phyloP scores from a whole-genome alignment of 176 grass and related monocot species.

The Raddia guianensis region DNA sequence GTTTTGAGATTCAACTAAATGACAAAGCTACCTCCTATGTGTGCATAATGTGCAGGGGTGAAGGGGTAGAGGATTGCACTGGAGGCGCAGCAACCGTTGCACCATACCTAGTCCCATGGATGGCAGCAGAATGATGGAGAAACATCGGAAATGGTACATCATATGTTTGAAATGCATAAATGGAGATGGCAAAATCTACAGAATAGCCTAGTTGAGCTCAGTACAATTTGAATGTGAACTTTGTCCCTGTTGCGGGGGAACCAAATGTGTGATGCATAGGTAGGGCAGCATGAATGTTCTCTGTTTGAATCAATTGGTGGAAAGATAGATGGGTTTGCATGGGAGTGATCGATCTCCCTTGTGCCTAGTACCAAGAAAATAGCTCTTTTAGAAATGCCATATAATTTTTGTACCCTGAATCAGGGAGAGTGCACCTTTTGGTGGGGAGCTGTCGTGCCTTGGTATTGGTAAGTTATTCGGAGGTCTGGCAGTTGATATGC shows the following conservation, averaged over 20 bases:
- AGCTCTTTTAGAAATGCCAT: slow-evolving; percentile 15
- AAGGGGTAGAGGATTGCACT: slow-evolving; percentile 25
- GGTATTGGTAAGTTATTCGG: slow-evolving; percentile 31
- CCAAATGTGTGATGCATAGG: slow-evolving; percentile 20
- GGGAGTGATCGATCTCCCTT: slow-evolving; percentile 8
- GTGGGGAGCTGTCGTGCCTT: slow-evolving; percentile 22
- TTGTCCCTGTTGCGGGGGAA: slow-evolving; percentile 8
- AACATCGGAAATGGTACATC: slow-evolving; percentile 37
- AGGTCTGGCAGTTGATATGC: slow-evolving; percentile 29
- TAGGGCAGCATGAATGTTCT: slow-evolving; percentile 13
- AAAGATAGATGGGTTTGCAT: not conserved
- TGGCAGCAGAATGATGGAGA: slow-evolving; percentile 43
- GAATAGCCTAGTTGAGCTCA: slow-evolving; percentile 19
- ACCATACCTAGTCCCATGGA: slow-evolving; percentile 32
- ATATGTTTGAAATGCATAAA: slow-evolving; percentile 31
- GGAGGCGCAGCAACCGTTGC: slow-evolving; percentile 43
- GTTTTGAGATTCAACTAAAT: slow-evolving; percentile 25
- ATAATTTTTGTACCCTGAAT: slow-evolving; percentile 3
- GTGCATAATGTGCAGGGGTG: slow-evolving; percentile 40
- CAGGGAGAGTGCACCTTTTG: slow-evolving; percentile 36
- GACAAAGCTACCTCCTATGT: slow-evolving; percentile 36
- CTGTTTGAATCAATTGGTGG: slow-evolving; percentile 11
- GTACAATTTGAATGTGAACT: slow-evolving; percentile 46
- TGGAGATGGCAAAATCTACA: slow-evolving; percentile 34
- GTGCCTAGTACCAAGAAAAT: slow-evolving; percentile 16